Percentiles rank a stretch among this genome's conserved stretches.
These are phyloP conservation scores for Aspergillus novoparasiticus DNA, from an alignment of 2,329 filamentous ascomycete genomes.

Conservation along the genomic window DNA sequence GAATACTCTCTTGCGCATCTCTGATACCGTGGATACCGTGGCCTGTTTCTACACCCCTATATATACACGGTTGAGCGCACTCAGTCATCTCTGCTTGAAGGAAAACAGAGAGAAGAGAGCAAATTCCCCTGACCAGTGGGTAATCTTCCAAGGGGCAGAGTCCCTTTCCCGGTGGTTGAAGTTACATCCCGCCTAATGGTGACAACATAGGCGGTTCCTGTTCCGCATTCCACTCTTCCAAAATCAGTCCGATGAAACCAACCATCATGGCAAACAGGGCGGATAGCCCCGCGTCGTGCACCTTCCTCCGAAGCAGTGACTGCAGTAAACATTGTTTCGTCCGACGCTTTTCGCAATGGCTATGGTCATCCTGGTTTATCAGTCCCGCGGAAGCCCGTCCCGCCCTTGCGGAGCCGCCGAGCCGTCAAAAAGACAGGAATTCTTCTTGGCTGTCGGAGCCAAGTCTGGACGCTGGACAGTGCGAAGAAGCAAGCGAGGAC, in stretches of 20 bases:
- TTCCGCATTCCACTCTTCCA: background rate
- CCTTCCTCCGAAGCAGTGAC: slow-evolving; percentile 2
- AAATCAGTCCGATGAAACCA: background rate
- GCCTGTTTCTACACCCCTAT: too few relatives aligned
- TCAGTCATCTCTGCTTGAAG: background rate
- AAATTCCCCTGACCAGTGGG: background rate
- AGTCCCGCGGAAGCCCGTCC: slow-evolving; percentile 2
- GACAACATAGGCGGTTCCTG: background rate
- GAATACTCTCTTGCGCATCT: too few relatives aligned
- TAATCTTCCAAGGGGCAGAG: background rate
- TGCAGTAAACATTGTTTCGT: slow-evolving; percentile 12
- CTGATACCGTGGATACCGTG: too few relatives aligned
- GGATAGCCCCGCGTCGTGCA: slow-evolving; percentile 4
- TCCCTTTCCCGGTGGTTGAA: background rate
- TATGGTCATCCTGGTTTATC: slow-evolving; percentile 18
- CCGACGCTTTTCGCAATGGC: slow-evolving; percentile 20
- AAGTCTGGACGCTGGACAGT: background rate
- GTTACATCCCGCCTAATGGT: background rate
- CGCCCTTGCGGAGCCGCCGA: background rate
- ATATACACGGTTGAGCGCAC: background rate
- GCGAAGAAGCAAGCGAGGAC: background rate
- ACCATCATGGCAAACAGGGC: slow-evolving; percentile 7
- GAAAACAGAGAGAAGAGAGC: background rate
- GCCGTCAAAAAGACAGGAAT: background rate
- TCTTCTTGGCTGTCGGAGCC: background rate